These are phyloP conservation scores for Plasmodium fragile DNA, from an alignment of 169 alveolate species.

Conservation along the genomic window DNA sequence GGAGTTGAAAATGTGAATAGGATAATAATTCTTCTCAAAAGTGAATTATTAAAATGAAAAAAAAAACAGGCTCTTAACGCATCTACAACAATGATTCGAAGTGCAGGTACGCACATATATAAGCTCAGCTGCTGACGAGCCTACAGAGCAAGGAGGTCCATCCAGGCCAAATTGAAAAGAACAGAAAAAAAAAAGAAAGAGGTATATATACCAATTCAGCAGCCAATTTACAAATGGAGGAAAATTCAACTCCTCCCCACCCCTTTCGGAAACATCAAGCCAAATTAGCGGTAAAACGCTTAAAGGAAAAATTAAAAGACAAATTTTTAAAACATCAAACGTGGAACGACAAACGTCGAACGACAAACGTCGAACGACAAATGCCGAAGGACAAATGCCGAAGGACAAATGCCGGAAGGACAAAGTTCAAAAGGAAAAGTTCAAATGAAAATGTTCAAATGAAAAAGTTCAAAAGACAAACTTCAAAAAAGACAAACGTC, in stretches of 20 bases:
- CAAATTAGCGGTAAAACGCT: neutral
- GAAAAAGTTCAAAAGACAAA: no score
- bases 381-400: neutral
- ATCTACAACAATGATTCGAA: neutral
- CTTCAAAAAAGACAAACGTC: no score
- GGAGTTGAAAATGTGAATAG: neutral
- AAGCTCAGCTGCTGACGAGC: neutral
- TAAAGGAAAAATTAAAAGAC: neutral
- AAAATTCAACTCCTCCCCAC: no score
- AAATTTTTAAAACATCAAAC: no score
- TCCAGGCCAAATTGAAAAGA: neutral
- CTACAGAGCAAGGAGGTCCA: neutral
- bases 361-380: neutral
- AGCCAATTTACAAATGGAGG: neutral
- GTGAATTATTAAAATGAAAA: neutral
- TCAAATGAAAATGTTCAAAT: neutral
- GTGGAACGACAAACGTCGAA: neutral
- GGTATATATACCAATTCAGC: neutral
- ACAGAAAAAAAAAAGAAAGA: neutral
- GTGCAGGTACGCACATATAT: neutral
- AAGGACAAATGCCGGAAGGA: neutral
- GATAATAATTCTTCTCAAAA: neutral
- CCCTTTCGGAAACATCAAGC: no score
- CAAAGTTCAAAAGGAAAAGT: neutral
- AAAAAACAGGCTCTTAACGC: neutral